A percentile compares a stretch with the other conserved stretches of the same genome.
Evolutionary conservation across 495 filamentous ascomycete genomes (phyloP).

Genomic region (Pseudoneurospora amorphoporcata): DNA sequence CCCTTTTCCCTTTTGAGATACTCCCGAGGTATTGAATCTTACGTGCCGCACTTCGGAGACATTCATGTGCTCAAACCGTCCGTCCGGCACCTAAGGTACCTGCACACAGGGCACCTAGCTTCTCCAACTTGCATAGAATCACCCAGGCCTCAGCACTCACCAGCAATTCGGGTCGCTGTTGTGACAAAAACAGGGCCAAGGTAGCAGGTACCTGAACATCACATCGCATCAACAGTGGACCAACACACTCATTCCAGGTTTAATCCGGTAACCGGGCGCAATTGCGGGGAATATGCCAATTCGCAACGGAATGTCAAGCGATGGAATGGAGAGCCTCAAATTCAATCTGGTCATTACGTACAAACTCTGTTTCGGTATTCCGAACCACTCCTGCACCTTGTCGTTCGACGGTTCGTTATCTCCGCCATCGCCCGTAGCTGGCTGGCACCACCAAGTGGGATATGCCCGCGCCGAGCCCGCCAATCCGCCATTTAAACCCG

Average conservation of each 20-base stretch:
- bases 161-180: neutral
- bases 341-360: neutral
- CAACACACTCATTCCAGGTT: neutral
- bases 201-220: neutral
- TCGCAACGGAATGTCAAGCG: neutral
- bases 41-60: neutral
- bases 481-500: neutral
- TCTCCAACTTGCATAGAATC: neutral
- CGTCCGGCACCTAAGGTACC: neutral
- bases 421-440: neutral
- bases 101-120: neutral
- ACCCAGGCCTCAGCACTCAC: neutral
- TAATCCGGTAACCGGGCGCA: neutral
- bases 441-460: neutral
- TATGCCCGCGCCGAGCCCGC: neutral
- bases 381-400: neutral
- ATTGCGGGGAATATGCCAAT: neutral
- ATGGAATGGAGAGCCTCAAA: neutral
- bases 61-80: neutral
- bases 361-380: neutral
- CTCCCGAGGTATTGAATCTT: neutral
- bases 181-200: neutral
- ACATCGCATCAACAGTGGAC: neutral
- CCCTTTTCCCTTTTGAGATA: neutral
- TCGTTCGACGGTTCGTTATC: neutral